These are phyloP conservation scores for Murraya paniculata DNA, from an alignment of 345 rosid species.

Conservation along the genomic window DNA sequence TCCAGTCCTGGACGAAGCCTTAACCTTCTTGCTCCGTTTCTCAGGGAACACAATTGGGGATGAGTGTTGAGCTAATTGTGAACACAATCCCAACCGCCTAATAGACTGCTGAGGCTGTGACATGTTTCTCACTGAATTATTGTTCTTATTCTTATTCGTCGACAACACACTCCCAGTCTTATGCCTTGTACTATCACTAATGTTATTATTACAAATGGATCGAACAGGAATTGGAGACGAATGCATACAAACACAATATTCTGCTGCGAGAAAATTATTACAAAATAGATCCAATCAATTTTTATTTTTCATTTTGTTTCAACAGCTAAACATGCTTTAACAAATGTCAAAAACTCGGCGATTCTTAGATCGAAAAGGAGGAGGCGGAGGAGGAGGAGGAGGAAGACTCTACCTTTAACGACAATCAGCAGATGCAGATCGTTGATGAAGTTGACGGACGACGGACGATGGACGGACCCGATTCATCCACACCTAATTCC, in stretches of 20 bases:
- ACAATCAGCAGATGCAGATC: constrained; percentile 1
- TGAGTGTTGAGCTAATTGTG: constrained; percentile 65
- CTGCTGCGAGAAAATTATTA: background rate
- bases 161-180: constrained; percentile 39
- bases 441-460: background rate
- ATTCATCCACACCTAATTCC: constrained; percentile 11
- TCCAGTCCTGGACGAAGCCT: constrained; percentile 50
- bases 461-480: constrained; percentile 1
- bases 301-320: background rate
- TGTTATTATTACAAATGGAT: background rate
- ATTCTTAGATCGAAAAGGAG: background rate
- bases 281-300: constrained; percentile 4
- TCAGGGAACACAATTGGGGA: constrained; percentile 91
- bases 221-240: background rate
- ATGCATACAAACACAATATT: constrained; percentile 1
- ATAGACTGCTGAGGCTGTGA: constrained; percentile 57
- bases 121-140: constrained; percentile 21
- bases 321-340: background rate
- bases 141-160: constrained; percentile 24
- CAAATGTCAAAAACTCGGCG: background rate
- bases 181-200: constrained; percentile 20
- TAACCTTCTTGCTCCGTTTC: constrained; percentile 71
- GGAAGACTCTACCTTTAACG: background rate
- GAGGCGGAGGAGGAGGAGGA: background rate
- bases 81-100: constrained; percentile 78